phyloP scores from a whole-genome alignment of 768 basidiomycete genomes.

The Fomitopsis serialis region DNA sequence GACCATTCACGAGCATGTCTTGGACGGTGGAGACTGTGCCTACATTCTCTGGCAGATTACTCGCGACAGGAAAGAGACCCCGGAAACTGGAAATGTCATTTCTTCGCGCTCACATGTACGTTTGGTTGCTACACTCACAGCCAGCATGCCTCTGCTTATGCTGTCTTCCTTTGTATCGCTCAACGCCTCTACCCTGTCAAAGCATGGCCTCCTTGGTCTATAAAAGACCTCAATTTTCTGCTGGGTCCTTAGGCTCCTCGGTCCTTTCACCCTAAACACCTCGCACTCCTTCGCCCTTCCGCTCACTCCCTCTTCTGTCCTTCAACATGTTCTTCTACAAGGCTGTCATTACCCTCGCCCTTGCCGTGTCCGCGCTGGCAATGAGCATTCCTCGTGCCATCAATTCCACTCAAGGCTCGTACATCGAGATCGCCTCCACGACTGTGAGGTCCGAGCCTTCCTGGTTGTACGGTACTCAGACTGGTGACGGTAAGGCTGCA shows the following conservation, averaged over 20 bases:
- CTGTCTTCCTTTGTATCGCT: not conserved
- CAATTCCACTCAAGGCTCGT: not conserved
- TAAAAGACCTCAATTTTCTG: constrained; percentile 8
- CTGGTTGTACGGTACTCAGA: constrained; percentile 13
- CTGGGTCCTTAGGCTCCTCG: not conserved
- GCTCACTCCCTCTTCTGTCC: constrained; percentile 5
- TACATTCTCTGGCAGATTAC: not conserved
- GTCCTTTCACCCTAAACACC: constrained; percentile 2
- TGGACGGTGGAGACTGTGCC: not conserved
- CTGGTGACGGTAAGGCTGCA: constrained; percentile 20
- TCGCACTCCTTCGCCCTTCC: constrained; percentile 3
- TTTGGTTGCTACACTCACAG: not conserved
- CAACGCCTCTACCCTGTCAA: not conserved
- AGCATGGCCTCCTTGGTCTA: not conserved
- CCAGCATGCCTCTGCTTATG: not conserved
- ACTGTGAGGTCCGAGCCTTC: constrained; percentile 6
- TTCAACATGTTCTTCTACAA: constrained; percentile 38
- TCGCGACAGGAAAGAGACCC: not conserved
- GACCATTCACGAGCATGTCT: not conserved
- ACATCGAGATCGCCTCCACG: constrained; percentile 5
- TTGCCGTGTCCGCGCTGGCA: constrained; percentile 21
- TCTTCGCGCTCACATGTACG: not conserved
- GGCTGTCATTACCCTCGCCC: constrained; percentile 14
- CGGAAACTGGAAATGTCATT: not conserved
- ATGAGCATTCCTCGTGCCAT: not conserved